Evolutionary conservation across 805 yeast species (phyloP).

Genomic region (Pichia exigua): DNA sequence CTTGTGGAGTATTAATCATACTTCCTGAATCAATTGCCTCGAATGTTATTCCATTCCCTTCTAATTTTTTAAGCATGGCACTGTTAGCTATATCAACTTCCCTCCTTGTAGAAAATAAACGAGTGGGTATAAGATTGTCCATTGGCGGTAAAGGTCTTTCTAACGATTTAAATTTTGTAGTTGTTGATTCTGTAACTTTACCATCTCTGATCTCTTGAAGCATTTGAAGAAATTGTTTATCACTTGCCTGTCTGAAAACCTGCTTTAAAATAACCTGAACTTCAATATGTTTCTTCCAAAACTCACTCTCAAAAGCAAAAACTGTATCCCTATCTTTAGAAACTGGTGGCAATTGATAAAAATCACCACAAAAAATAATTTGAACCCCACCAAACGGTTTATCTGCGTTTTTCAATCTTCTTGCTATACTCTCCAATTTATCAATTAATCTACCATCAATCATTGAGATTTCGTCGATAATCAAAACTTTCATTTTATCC

Average conservation of each 20-base stretch:
- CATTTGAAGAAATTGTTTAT: constrained; percentile 61
- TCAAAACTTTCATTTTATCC: constrained; percentile 48
- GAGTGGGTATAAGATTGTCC: constrained; percentile 65
- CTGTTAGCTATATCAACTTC: constrained; percentile 67
- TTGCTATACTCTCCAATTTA: constrained; percentile 55
- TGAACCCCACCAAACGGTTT: constrained; percentile 79
- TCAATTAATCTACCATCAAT: constrained; percentile 61
- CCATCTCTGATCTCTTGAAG: constrained; percentile 70
- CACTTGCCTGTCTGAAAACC: constrained; percentile 74
- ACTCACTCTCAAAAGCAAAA: constrained; percentile 58
- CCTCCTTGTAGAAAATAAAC: constrained; percentile 60
- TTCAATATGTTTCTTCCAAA: constrained; percentile 55
- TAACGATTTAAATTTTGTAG: constrained; percentile 42
- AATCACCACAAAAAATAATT: constrained; percentile 70
- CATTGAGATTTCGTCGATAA: constrained; percentile 79
- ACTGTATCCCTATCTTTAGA: constrained; percentile 27
- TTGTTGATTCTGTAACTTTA: constrained; percentile 39
- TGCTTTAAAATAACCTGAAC: constrained; percentile 51
- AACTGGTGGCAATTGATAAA: constrained; percentile 77
- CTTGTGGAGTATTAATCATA: constrained; percentile 31
- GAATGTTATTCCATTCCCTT: constrained; percentile 37
- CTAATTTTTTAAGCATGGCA: constrained; percentile 37
- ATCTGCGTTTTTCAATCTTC: constrained; percentile 34
- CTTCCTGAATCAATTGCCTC: constrained; percentile 50
- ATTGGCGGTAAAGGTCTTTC: constrained; percentile 41